These are phyloP conservation scores for Ceratocystis lukuohia DNA, from an alignment of 2,329 filamentous ascomycete genomes.

Conservation along the genomic window DNA sequence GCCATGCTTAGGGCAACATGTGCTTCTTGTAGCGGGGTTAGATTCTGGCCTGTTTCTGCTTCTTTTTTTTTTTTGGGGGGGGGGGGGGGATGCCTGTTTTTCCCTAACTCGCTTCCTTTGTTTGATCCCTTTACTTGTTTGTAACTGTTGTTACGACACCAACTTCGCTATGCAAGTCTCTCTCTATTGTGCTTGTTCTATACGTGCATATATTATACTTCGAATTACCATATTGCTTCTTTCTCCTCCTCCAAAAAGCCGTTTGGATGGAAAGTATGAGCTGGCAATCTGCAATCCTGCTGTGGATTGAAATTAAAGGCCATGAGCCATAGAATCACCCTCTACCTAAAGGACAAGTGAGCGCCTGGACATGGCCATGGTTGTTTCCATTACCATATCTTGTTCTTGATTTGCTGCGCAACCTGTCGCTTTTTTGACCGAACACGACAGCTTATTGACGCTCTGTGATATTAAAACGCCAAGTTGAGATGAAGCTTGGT, in stretches of 20 bases:
- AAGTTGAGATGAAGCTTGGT: background rate
- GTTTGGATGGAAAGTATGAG: background rate
- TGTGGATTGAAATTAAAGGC: background rate
- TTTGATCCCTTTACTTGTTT: conserved; percentile 1
- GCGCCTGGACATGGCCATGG: background rate
- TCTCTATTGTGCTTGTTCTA: background rate
- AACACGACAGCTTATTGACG: too few species aligned
- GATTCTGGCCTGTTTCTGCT: too few species aligned
- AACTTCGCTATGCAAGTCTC: background rate
- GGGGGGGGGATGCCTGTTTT: too few species aligned
- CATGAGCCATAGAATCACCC: background rate
- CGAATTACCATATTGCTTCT: background rate
- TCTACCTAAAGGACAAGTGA: background rate
- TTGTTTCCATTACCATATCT: background rate
- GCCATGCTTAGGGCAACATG: too few species aligned
- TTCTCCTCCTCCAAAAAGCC: background rate
- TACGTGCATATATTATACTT: background rate
- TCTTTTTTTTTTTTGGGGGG: too few species aligned
- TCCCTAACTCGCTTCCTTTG: background rate
- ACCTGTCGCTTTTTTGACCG: background rate
- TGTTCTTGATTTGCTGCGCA: background rate
- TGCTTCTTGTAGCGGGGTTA: too few species aligned
- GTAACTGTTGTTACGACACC: background rate
- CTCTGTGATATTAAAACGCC: background rate
- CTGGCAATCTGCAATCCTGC: conserved; percentile 7